Percentiles rank a stretch among this genome's conserved stretches.
Evolutionary conservation across 2,329 filamentous ascomycete species (phyloP).

Genomic region (Alternaria gansuensis): DNA sequence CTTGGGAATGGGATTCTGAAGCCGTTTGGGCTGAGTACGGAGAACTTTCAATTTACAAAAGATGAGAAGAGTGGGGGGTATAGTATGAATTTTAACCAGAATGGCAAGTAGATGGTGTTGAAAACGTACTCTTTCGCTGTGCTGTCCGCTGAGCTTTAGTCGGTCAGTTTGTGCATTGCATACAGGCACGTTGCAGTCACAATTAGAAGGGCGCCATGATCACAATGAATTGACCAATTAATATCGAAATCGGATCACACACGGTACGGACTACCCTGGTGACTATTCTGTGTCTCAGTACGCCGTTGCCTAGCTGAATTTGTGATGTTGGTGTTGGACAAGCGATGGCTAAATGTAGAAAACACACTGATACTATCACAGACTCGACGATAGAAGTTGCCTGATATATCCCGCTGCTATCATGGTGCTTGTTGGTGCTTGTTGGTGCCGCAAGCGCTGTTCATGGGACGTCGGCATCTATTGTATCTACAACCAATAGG

Average conservation of each 20-base stretch:
- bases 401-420: neutral
- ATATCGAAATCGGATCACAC: too few relatives aligned
- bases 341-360: too few relatives aligned
- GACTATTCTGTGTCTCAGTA: too few relatives aligned
- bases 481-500: neutral
- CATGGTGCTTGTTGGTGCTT: too few relatives aligned
- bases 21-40: conserved; percentile 91
- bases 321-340: too few relatives aligned
- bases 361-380: too few relatives aligned
- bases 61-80: conserved; percentile 91
- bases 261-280: too few relatives aligned
- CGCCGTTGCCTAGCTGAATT: too few relatives aligned
- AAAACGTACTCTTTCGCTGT: neutral
- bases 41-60: conserved; percentile 94
- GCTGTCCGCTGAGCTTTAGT: neutral
- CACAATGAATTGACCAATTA: too few relatives aligned
- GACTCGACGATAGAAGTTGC: neutral
- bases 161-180: too few relatives aligned
- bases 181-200: too few relatives aligned
- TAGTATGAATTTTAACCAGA: conserved; percentile 83
- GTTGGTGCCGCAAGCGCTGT: neutral
- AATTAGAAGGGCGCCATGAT: too few relatives aligned
- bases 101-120: conserved; percentile 10
- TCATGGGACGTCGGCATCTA: neutral
- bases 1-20: conserved; percentile 91